A percentile compares a stretch with the other conserved stretches of the same genome.
Conservation (phyloP, 805 yeast species). For the Teunomyces tritomae region DNA sequence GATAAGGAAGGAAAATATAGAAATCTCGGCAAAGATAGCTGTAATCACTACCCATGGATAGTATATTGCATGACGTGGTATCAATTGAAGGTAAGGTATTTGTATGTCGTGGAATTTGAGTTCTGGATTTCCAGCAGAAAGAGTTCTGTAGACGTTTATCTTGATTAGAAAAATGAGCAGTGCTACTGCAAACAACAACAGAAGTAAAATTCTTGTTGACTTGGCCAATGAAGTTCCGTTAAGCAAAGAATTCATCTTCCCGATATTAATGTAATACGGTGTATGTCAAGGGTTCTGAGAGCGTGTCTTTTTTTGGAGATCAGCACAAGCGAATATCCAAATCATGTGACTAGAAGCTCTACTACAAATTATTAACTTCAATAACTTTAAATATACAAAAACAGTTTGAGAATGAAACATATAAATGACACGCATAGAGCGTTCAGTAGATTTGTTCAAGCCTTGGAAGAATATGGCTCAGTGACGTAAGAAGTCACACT, state of each 20-base stretch:
- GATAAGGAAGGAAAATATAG: slow-evolving; percentile 43
- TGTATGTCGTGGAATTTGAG: slow-evolving; percentile 37
- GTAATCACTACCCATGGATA: slow-evolving; percentile 66
- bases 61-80: slow-evolving; percentile 53
- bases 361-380: neutral
- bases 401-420: slow-evolving; percentile 5
- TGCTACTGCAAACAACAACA: slow-evolving; percentile 40
- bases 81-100: slow-evolving; percentile 60
- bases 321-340: neutral
- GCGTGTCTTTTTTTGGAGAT: neutral
- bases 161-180: slow-evolving; percentile 42
- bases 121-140: slow-evolving; percentile 12
- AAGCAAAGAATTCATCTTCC: slow-evolving; percentile 1
- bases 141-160: slow-evolving; percentile 24
- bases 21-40: slow-evolving; percentile 63
- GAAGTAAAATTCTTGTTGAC: slow-evolving; percentile 46
- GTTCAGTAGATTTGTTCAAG: neutral
- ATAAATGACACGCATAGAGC: slow-evolving; percentile 2
- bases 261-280: neutral
- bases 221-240: slow-evolving; percentile 30
- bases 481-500: slow-evolving; percentile 53
- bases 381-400: slow-evolving; percentile 9
- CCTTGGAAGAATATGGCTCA: slow-evolving; percentile 57
- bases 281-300: neutral
- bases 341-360: neutral